Evolutionary conservation across 768 basidiomycete species (phyloP), one percentile per base, ranked within the genome.

Genomic region (Fibroporia radiculosa): DNA sequence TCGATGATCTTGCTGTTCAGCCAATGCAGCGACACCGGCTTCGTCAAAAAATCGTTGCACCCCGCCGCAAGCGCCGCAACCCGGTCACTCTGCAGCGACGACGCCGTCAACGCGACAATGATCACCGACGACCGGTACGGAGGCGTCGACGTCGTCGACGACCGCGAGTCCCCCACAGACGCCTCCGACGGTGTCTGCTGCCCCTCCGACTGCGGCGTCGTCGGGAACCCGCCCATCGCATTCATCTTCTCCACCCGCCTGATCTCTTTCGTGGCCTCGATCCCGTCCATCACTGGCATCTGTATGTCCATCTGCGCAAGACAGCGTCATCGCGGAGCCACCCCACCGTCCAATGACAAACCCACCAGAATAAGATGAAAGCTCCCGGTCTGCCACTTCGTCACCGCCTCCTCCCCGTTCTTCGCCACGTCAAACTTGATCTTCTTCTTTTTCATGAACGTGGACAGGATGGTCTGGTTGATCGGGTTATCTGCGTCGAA

Each of bases 281-380:
- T 96, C 26, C 96, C 96, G 64, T 95, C 91, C 88, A 96, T 98
- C 54, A 98, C 83, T 7, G 96, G 96, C 79, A 99, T 93, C 66
- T 98, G 95, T 43, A 99, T 98, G 68, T 99, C 96, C 96, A 99
- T 99, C 95, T 97, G 53, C 3, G 27, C 36, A 40, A 8, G 34
- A 8, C 8, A 42, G 34, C 28, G 37, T 31, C n/a, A 41, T 11
- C 10, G 12, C 6, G 18, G 40, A 29, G 6, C 14, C n/a, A n/a
- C n/a, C n/a, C n/a, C n/a, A n/a, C n/a, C n/a, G n/a, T n/a, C n/a
- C n/a, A n/a, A n/a, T 27, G 29, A 25, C 24, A 16, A 10, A 70
- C 88, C 53, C 50, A 96, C 95, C 65, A 99, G 66, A 44, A 99
- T 97, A 40, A 99, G 73, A 69, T 99, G 95, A 66, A 96, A 99